phyloP scores from a whole-genome alignment of 768 basidiomycete species.

The Sutorius australiensis region DNA sequence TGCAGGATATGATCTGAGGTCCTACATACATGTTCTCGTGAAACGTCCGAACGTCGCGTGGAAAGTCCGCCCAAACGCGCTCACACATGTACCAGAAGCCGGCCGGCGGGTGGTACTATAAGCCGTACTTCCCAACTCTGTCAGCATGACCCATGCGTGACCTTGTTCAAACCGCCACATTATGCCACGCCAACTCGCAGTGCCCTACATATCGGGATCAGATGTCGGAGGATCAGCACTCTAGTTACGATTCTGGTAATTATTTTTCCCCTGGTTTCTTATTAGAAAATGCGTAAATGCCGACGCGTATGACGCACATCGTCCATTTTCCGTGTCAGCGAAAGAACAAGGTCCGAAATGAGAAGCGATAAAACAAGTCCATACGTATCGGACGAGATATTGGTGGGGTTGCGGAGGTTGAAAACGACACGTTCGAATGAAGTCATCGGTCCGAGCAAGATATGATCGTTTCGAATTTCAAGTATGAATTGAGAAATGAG shows the following conservation, averaged over 20 bases:
- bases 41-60: conserved; percentile 26
- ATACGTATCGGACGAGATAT: not conserved
- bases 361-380: not conserved
- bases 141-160: not conserved
- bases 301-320: not conserved
- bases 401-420: conserved; percentile 4
- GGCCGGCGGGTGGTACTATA: not conserved
- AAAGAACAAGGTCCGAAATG: conserved; percentile 20
- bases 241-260: conserved; percentile 2
- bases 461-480: not conserved
- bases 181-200: not conserved
- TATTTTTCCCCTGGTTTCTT: not conserved
- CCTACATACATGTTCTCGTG: conserved; percentile 3
- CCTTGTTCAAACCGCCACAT: not conserved
- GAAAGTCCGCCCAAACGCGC: conserved; percentile 1
- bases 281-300: not conserved
- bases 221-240: conserved; percentile 15
- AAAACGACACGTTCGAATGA: conserved; percentile 13
- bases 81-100: not conserved
- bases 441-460: conserved; percentile 25
- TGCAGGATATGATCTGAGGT: not conserved
- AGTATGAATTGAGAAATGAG: conserved; percentile 3
- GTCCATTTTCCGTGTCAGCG: not conserved
- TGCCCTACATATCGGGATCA: conserved; percentile 18
- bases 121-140: not conserved